Evolutionary conservation across 345 rosid genomes (phyloP).

Genomic region (Rubroshorea leprosula): DNA sequence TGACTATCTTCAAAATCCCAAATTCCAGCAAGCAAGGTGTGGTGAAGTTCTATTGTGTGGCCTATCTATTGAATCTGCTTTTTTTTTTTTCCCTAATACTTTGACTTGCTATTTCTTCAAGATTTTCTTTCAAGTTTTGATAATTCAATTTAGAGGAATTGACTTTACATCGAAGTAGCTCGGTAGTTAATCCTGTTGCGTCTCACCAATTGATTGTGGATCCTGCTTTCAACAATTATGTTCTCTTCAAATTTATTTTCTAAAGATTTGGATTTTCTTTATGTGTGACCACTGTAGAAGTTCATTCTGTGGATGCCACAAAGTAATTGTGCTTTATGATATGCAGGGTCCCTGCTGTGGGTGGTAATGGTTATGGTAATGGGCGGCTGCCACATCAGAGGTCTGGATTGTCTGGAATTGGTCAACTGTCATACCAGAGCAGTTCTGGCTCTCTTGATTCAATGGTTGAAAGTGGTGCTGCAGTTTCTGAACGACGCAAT

Average conservation of each 20-base stretch:
- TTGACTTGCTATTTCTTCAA: too few species aligned
- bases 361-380: slow-evolving; percentile 24
- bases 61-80: neutral
- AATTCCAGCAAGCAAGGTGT: slow-evolving; percentile 43
- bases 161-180: too few species aligned
- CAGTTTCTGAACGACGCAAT: slow-evolving; percentile 21
- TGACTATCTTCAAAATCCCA: slow-evolving; percentile 43
- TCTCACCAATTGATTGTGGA: too few species aligned
- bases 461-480: slow-evolving; percentile 20
- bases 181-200: too few species aligned
- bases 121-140: too few species aligned
- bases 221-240: too few species aligned
- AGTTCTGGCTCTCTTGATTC: slow-evolving; percentile 39
- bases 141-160: too few species aligned
- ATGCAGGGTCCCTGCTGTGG: slow-evolving; percentile 32
- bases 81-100: too few species aligned
- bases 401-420: slow-evolving; percentile 33
- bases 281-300: neutral
- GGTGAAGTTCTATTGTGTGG: slow-evolving; percentile 3
- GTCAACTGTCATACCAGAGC: slow-evolving; percentile 24
- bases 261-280: too few species aligned
- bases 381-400: slow-evolving; percentile 30
- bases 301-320: slow-evolving; percentile 1
- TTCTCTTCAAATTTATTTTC: too few species aligned
- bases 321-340: neutral